These are phyloP conservation scores for Primulina huaijiensis DNA, from an alignment of 257 asterid species.

Conservation along the genomic window DNA sequence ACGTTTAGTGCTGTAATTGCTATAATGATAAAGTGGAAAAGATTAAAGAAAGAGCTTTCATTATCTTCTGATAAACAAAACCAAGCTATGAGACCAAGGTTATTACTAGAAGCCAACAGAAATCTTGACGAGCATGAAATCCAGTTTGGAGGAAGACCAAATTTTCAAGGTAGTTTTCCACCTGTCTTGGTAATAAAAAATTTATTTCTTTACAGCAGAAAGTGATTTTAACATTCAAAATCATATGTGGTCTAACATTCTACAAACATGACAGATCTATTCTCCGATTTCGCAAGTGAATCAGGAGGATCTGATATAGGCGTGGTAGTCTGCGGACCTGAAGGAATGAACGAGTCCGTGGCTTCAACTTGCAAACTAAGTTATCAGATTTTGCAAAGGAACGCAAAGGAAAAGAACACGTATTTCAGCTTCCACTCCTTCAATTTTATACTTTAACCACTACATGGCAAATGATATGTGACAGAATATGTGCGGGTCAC, in stretches of 20 bases:
- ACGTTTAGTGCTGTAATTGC: constrained; percentile 37
- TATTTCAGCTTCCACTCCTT: constrained; percentile 66
- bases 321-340: constrained; percentile 80
- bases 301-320: constrained; percentile 55
- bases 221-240: background rate
- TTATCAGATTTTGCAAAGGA: constrained; percentile 24
- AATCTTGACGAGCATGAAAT: constrained; percentile 51
- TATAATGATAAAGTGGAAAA: constrained; percentile 44
- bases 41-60: constrained; percentile 24
- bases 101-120: constrained; percentile 33
- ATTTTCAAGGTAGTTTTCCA: constrained; percentile 56
- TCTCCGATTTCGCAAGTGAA: constrained; percentile 45
- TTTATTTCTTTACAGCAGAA: constrained; percentile 8
- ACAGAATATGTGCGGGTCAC: background rate
- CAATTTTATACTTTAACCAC: constrained; percentile 47
- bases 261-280: constrained; percentile 40
- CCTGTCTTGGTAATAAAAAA: background rate
- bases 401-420: constrained; percentile 35
- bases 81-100: constrained; percentile 27
- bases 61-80: constrained; percentile 35
- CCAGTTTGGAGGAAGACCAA: constrained; percentile 76
- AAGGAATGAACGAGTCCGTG: constrained; percentile 58
- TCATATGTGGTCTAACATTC: constrained; percentile 20
- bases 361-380: constrained; percentile 51
- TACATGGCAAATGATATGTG: background rate